Evolutionary conservation across 2,329 filamentous ascomycete species (phyloP), one percentile per base, ranked within the genome.

Genomic region (Parastagonospora avenae): DNA sequence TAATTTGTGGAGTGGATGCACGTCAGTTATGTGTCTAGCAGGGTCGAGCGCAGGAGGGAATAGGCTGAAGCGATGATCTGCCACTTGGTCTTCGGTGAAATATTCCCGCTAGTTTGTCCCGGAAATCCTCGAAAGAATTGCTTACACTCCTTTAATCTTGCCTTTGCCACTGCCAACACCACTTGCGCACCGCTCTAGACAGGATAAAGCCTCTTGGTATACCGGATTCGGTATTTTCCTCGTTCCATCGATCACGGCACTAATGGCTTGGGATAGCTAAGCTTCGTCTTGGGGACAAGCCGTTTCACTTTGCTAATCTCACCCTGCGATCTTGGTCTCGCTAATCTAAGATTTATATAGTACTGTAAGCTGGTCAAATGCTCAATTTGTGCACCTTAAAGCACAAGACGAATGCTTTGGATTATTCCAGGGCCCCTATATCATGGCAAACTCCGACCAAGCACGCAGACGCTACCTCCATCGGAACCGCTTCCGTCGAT

Each of bases 21-120:
- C 19, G 19, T 24, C 19, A 24, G 19, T 5, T 24, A 3, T 24
- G 19, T 24, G 19, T 24, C 19, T 24, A 24, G 3, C 5, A 24
- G 19, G 19, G 19, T 24, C 5, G 19, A 24, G 19, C 19, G 5
- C 3, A 24, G 19, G 19, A 24, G 5, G 19, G 3, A 24, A 5
- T 24, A 24, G 19, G 5, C 19, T 24, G 5, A 24, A 24, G 19
- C 19, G 19, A 24, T 24, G 19, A 24, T 24, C 19, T 24, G 19
- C 19, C 19, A 24, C 19, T 24, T 24, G 5, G 1, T 59, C 89
- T 85, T 70, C 82, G 82, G 67, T 78, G 82, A 36, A 16, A 36
- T 36, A 24, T 5, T 24, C 19, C 19, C 14, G 12, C 33, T 16
- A 29, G 14, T 15, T 15, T 27, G 27, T 11, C 30, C 39, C 28